Evolutionary conservation across 2,329 filamentous ascomycete species (phyloP), one percentile per base, ranked within the genome.

Genomic region (Colletotrichum melonis): DNA sequence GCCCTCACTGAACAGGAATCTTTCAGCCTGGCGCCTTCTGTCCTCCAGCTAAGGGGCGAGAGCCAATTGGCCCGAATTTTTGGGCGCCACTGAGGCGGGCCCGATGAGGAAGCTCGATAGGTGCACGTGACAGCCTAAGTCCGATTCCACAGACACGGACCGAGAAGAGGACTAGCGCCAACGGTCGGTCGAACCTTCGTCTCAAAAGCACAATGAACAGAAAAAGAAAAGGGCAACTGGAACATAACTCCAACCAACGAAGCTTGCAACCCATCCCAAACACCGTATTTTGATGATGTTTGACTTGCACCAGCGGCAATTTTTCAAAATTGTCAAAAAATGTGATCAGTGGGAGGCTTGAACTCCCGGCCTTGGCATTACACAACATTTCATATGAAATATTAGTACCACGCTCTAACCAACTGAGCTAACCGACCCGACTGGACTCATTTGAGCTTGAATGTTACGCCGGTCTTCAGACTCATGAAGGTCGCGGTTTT

Each of bases 391-490:
- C 24, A 2, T 54, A 1, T 72, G 49, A 46, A 38, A 69, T 72
- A 72, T 72, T 72, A 72, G 69, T 72, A 72, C 69, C 69, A 72
- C 69, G 69, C 69, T 72, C 69, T 72, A 72, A 72, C 69, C 69
- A 72, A 72, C 70, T 72, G 70, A 72, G 70, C 70, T 72, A 72
- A 72, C 70, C 70, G 70, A 72, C 70, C 70, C 4, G 24, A 19
- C 19, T 30, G 16, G 4, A 16, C 24, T 56, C 14, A 3, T 19
- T 32, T 0, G n/a, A 8, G 3, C 55, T 28, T 54, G 42, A 14
- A 0, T 5, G 0, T 0, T 0, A 0, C 0, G 3, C 6, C 6
- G 19, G 19, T 49, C 19, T 22, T 1, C 4, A 11, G 8, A 1
- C 19, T 7, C 8, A 49, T 42, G 16, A 19, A 19, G 38, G 6